phyloP scores from a whole-genome alignment of 2,329 filamentous ascomycete genomes.

The Pseudogymnoascus sp. region DNA sequence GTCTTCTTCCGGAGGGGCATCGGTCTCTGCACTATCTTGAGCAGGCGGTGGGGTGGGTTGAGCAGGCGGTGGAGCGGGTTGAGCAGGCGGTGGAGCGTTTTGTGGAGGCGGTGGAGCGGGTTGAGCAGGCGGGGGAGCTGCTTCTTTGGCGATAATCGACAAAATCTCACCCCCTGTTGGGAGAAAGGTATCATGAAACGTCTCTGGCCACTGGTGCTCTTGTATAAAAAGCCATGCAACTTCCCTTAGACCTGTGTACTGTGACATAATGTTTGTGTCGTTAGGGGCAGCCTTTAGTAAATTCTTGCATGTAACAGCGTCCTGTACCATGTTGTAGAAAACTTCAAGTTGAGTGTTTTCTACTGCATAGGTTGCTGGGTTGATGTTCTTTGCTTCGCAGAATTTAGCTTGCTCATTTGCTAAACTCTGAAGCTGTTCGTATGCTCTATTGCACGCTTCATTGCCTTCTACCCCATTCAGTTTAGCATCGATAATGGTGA shows the following conservation, averaged over 20 bases:
- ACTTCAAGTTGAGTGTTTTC: neutral
- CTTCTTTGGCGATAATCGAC: too few species aligned
- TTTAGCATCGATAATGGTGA: neutral
- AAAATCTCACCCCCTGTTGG: neutral
- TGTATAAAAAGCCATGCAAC: neutral
- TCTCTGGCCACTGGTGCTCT: too few species aligned
- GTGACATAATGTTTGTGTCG: neutral
- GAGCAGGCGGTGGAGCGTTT: too few species aligned
- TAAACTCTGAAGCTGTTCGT: neutral
- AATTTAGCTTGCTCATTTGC: neutral
- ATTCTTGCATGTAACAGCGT: too few species aligned
- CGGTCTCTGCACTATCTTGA: neutral
- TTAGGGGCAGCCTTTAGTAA: neutral
- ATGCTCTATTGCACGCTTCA: neutral
- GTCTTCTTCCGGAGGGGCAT: neutral
- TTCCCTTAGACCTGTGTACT: too few species aligned
- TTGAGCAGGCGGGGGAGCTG: too few species aligned
- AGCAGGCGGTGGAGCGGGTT: too few species aligned
- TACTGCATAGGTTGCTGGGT: neutral
- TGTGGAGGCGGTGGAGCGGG: too few species aligned
- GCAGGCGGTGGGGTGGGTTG: too few species aligned
- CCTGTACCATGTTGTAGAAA: neutral
- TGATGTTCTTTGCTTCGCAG: neutral
- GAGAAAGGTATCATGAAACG: too few species aligned
- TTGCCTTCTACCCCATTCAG: neutral